Evolutionary conservation across 1,284 basidiomycete species (phyloP).

Genomic region (Apiotrichum laibachii): DNA sequence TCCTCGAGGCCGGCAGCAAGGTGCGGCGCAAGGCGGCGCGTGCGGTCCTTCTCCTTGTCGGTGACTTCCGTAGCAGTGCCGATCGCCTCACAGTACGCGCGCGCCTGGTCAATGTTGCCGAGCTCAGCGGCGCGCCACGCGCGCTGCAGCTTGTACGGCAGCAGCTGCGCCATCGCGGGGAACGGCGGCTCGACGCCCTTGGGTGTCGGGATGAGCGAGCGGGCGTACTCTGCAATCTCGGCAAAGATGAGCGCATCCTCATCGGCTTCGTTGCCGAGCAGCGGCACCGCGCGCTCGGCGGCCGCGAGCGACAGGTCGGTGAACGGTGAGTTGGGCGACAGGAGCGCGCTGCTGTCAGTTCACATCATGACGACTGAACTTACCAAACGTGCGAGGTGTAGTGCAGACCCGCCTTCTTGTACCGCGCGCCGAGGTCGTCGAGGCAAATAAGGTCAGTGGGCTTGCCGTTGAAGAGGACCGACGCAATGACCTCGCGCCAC

Average conservation of each 20-base stretch:
- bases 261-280: constrained; percentile 36
- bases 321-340: constrained; percentile 78
- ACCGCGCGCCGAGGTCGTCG: constrained; percentile 80
- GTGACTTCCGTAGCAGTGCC: constrained; percentile 55
- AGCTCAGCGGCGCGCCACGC: constrained; percentile 75
- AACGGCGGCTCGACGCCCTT: constrained; percentile 83
- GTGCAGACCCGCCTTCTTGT: constrained; percentile 67
- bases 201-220: constrained; percentile 66
- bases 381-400: constrained; percentile 92
- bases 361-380: constrained; percentile 26
- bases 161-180: constrained; percentile 76
- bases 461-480: constrained; percentile 74
- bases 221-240: constrained; percentile 88
- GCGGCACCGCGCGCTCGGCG: constrained; percentile 36
- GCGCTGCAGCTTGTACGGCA: constrained; percentile 81
- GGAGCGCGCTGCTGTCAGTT: constrained; percentile 50
- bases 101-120: constrained; percentile 70
- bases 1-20: constrained; percentile 76
- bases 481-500: constrained; percentile 84
- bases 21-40: constrained; percentile 63
- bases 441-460: constrained; percentile 64
- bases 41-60: constrained; percentile 24
- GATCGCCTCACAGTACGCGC: constrained; percentile 89
- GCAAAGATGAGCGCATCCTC: constrained; percentile 77
- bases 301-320: constrained; percentile 55